Conservation (phyloP, 768 basidiomycete species). For the Collybiopsis luxurians region DNA sequence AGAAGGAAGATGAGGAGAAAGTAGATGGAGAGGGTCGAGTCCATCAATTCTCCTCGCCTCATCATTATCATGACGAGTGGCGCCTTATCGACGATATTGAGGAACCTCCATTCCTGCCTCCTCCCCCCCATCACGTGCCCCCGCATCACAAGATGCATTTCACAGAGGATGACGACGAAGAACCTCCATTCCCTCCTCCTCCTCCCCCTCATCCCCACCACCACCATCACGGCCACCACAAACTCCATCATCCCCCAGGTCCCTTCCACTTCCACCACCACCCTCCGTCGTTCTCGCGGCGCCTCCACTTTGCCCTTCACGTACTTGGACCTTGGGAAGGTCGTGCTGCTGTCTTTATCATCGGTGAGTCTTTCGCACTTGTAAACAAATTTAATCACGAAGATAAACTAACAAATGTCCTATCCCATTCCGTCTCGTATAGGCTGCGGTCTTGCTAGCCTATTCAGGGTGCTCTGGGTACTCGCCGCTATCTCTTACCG, state of each 20-base stretch:
- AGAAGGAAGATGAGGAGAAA: too few species aligned
- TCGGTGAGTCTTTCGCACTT: conserved; percentile 50
- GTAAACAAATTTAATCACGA: background rate
- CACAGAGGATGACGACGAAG: conserved; percentile 2
- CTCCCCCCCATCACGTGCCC: background rate
- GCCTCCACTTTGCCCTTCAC: conserved; percentile 65
- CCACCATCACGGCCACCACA: conserved; percentile 24
- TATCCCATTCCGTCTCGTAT: conserved; percentile 3
- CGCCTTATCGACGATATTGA: conserved; percentile 14
- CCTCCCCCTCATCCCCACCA: conserved; percentile 14
- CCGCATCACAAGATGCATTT: conserved; percentile 3
- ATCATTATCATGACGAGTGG: conserved; percentile 29
- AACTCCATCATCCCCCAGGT: conserved; percentile 15
- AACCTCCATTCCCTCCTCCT: too few species aligned
- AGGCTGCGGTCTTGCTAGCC: conserved; percentile 85
- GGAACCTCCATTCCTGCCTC: background rate
- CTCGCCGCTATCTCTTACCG: conserved; percentile 61
- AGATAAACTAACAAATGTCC: too few species aligned
- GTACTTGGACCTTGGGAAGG: conserved; percentile 84
- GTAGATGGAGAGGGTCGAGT: too few species aligned
- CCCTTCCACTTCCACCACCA: conserved; percentile 18
- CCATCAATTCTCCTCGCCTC: too few species aligned
- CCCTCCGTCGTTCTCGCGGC: conserved; percentile 56
- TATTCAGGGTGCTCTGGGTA: conserved; percentile 80
- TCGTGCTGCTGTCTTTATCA: conserved; percentile 76